A percentile compares a stretch with the other conserved stretches of the same genome.
Evolutionary conservation across 1,284 basidiomycete species (phyloP).

Genomic region (Tylopilus sp.): DNA sequence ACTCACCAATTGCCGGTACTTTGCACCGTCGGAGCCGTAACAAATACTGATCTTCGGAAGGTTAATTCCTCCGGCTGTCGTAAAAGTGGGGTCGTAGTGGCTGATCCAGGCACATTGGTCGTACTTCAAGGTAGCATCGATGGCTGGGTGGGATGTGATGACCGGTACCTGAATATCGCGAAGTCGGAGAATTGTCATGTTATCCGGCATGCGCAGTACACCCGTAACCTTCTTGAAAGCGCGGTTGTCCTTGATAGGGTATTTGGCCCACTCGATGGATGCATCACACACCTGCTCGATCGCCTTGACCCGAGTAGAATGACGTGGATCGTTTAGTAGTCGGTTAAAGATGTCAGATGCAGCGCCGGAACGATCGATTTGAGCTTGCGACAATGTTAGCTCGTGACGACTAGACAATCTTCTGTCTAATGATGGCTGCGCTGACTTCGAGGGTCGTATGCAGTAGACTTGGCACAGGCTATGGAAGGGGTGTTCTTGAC

Average conservation of each 20-base stretch:
- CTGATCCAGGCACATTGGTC: conserved; percentile 63
- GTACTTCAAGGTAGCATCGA: conserved; percentile 74
- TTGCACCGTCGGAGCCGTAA: conserved; percentile 62
- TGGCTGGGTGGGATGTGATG: conserved; percentile 65
- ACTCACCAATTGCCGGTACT: conserved; percentile 81
- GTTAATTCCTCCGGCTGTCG: conserved; percentile 76
- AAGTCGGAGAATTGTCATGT: conserved; percentile 46
- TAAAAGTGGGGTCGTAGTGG: conserved; percentile 59
- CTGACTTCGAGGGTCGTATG: conserved; percentile 42
- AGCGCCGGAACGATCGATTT: conserved; percentile 57
- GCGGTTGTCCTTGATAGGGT: conserved; percentile 40
- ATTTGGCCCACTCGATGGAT: conserved; percentile 79
- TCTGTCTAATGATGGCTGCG: conserved; percentile 24
- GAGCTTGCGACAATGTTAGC: conserved; percentile 33
- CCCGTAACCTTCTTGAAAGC: conserved; percentile 26
- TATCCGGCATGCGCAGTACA: conserved; percentile 39
- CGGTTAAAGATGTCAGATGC: conserved; percentile 67
- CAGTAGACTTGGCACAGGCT: conserved; percentile 89
- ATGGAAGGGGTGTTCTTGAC: conserved; percentile 91
- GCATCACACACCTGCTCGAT: conserved; percentile 71
- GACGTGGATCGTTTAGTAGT: conserved; percentile 44
- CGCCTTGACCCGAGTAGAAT: conserved; percentile 45
- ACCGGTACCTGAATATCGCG: conserved; percentile 72
- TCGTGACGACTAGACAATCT: conserved; percentile 43
- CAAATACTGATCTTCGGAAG: conserved; percentile 81